Conservation (phyloP, 2,329 filamentous ascomycete genomes). For the Aspergillus transmontanensis region DNA sequence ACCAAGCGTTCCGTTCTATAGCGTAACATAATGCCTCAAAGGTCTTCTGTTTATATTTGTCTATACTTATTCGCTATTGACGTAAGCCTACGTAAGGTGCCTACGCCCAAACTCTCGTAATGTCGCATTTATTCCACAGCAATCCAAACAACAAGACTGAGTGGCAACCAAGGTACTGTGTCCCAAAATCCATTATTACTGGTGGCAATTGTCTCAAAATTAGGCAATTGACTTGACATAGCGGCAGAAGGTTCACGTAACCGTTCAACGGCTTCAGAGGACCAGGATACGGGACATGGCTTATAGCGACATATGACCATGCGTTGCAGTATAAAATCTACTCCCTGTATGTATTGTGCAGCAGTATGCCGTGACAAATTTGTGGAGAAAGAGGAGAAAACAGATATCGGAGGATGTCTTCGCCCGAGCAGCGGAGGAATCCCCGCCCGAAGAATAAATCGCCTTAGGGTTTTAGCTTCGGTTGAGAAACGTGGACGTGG, state of each 20-base stretch:
- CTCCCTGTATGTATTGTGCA: neutral
- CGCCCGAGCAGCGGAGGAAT: neutral
- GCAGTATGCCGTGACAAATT: neutral
- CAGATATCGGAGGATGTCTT: neutral
- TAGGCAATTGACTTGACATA: neutral
- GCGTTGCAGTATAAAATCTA: fast-evolving
- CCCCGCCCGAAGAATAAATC: neutral
- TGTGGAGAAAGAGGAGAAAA: neutral
- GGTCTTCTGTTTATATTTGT: too few relatives aligned
- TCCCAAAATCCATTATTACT: neutral
- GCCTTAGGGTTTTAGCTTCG: neutral
- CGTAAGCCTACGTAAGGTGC: neutral
- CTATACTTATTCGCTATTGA: neutral
- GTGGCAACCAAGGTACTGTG: neutral
- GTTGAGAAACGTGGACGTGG: neutral
- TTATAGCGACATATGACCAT: neutral
- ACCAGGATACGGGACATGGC: neutral
- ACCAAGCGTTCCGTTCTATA: neutral
- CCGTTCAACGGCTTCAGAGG: neutral
- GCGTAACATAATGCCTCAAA: neutral
- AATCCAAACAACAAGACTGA: neutral
- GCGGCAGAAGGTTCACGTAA: neutral
- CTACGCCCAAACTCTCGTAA: neutral
- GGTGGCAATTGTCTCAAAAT: neutral
- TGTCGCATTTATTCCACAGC: too few relatives aligned